These are phyloP conservation scores for Chaetomium sp. DNA, from an alignment of 2,329 filamentous ascomycete species.

Conservation along the genomic window DNA sequence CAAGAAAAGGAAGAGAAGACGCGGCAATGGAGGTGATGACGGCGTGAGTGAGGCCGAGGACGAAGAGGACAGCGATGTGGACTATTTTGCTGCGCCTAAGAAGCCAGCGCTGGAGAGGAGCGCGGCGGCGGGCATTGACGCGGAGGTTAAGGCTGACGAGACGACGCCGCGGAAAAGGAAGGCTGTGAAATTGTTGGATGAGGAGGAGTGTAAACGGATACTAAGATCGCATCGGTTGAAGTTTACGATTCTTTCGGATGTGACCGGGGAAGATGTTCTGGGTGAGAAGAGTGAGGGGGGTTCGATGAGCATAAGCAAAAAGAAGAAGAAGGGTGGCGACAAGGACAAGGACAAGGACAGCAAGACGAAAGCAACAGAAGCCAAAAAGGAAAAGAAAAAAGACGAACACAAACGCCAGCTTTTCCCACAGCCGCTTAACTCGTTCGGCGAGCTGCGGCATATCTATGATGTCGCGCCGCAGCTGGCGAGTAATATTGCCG, in stretches of 20 bases:
- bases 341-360: slow-evolving; percentile 40
- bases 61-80: slow-evolving; percentile 40
- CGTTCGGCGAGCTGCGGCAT: slow-evolving; percentile 65
- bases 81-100: slow-evolving; percentile 52
- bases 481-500: slow-evolving; percentile 69
- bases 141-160: slow-evolving; percentile 21
- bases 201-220: slow-evolving; percentile 66
- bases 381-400: slow-evolving; percentile 38
- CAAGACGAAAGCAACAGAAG: slow-evolving; percentile 35
- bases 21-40: slow-evolving; percentile 26
- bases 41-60: slow-evolving; percentile 26
- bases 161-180: slow-evolving; percentile 26
- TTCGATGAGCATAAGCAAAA: slow-evolving; percentile 40
- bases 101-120: slow-evolving; percentile 22
- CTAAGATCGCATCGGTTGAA: slow-evolving; percentile 79
- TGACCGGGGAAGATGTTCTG: slow-evolving; percentile 30
- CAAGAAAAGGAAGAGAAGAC: slow-evolving; percentile 51
- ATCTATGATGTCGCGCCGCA: slow-evolving; percentile 67
- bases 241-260: slow-evolving; percentile 63
- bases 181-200: slow-evolving; percentile 45
- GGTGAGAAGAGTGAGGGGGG: slow-evolving; percentile 36
- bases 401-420: slow-evolving; percentile 50
- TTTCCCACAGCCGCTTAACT: slow-evolving; percentile 71
- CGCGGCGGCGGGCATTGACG: slow-evolving; percentile 16
- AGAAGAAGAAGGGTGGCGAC: slow-evolving; percentile 35